phyloP scores from a whole-genome alignment of 495 filamentous ascomycete species.

The Podospora pseudopauciseta region DNA sequence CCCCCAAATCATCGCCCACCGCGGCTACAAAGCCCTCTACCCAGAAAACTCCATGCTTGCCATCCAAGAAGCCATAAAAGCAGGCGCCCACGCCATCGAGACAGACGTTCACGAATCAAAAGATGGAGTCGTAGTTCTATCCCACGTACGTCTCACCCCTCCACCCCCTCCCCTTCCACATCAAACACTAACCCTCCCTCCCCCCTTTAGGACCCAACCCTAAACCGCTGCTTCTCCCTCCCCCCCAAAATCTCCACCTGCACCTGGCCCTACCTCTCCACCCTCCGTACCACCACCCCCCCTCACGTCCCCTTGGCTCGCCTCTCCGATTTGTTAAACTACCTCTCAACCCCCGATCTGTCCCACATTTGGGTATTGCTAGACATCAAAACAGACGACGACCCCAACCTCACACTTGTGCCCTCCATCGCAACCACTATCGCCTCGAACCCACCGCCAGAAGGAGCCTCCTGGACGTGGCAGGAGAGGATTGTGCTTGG shows the following conservation, averaged over 20 bases:
- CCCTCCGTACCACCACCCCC: slow-evolving; percentile 60
- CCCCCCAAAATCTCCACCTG: slow-evolving; percentile 67
- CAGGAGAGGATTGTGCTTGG: slow-evolving; percentile 68
- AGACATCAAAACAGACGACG: slow-evolving; percentile 82
- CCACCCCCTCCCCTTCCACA: neutral
- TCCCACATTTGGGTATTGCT: slow-evolving; percentile 79
- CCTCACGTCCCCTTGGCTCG: slow-evolving; percentile 71
- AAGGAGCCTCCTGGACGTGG: slow-evolving; percentile 51
- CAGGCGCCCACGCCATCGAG: slow-evolving; percentile 78
- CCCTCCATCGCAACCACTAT: slow-evolving; percentile 60
- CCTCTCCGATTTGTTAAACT: slow-evolving; percentile 71
- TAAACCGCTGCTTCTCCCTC: slow-evolving; percentile 77
- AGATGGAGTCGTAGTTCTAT: slow-evolving; percentile 81
- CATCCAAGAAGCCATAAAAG: slow-evolving; percentile 66
- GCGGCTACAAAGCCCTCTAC: slow-evolving; percentile 72
- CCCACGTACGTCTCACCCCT: slow-evolving; percentile 57
- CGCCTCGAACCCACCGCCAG: slow-evolving; percentile 42
- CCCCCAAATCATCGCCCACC: slow-evolving; percentile 80
- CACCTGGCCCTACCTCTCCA: slow-evolving; percentile 67
- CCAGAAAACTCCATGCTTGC: slow-evolving; percentile 86
- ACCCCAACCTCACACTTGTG: slow-evolving; percentile 63
- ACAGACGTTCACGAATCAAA: slow-evolving; percentile 80
- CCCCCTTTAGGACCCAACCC: slow-evolving; percentile 58
- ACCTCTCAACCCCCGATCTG: slow-evolving; percentile 58
- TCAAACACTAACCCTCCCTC: slow-evolving; percentile 5